Percentiles rank a stretch among this genome's conserved stretches.
Evolutionary conservation across 495 filamentous ascomycete species (phyloP).

Genomic region (Penicillium samsonianum): DNA sequence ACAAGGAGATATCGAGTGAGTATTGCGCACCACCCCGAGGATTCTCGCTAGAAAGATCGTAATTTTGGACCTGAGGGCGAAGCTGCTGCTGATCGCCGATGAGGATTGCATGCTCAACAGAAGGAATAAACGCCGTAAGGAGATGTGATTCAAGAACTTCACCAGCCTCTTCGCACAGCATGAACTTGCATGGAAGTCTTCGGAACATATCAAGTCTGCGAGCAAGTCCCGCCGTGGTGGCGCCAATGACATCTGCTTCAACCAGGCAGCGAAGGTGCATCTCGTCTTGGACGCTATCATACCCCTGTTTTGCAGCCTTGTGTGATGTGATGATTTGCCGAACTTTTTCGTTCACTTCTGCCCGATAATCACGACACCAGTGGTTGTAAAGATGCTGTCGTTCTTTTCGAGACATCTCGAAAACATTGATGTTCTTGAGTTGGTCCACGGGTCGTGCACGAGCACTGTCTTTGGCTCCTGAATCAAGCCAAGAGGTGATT

Average conservation of each 20-base stretch:
- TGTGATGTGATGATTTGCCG: neutral
- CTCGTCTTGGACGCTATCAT: conserved; percentile 27
- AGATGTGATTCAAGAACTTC: conserved; percentile 75
- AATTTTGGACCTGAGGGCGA: conserved; percentile 67
- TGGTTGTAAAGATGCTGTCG: conserved; percentile 1
- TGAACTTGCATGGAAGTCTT: conserved; percentile 61
- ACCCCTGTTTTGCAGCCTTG: neutral
- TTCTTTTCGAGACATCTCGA: conserved; percentile 4
- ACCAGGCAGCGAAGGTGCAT: conserved; percentile 37
- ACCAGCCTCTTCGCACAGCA: conserved; percentile 77
- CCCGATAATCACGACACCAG: neutral
- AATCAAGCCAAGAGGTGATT: conserved; percentile 1
- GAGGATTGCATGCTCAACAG: conserved; percentile 69
- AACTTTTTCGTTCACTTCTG: neutral
- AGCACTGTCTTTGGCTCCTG: neutral
- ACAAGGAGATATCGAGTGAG: conserved; percentile 65
- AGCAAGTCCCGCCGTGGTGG: conserved; percentile 76
- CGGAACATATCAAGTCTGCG: conserved; percentile 62
- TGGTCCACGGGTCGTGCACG: neutral
- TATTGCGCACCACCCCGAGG: conserved; percentile 51
- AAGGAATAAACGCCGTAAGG: conserved; percentile 67
- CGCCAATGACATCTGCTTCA: conserved; percentile 62
- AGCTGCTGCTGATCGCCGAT: conserved; percentile 80
- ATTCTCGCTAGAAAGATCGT: conserved; percentile 62
- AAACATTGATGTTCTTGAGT: neutral